Evolutionary conservation across 345 rosid genomes (phyloP), one percentile per base, ranked within the genome.

Genomic region (Brassica cretica): DNA sequence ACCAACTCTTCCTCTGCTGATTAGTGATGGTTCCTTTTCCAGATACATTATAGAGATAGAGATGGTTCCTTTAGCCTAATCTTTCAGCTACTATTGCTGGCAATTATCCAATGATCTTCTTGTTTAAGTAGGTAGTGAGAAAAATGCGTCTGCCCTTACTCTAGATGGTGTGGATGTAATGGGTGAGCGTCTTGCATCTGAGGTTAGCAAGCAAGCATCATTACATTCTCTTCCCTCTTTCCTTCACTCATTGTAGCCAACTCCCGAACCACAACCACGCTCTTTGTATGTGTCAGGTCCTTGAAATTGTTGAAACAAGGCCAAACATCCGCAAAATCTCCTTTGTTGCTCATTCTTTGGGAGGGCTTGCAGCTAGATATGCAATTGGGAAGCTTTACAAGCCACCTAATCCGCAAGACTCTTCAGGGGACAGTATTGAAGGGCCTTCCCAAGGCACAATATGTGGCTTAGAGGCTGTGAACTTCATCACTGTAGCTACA

Each of bases 141-240:
- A 88, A 18, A 95, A 93, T 81, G 78, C 64, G 63, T 86, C 86
- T 56, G 84, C 15, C 68, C 87, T 86, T 78, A 88, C 94, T 37
- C 74, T 95, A 53, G 99, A 95, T 84, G 98, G 99, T 35, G 94
- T 93, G 70, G 99, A 93, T 82, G 94, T 95, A 68, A 95, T 95
- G 99, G 99, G 99, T 16, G 97, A 91, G 77, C 91, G 98, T 39
- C 81, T 95, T 71, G 96, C 89, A 16, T 56, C 90, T 66, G 99
- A 93, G 93, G 99, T 95, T 64, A 59, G 64, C 9, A 49, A 41
- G 12, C 49, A 41, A 49, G 2, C 55, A 49, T 44, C 53, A 4
- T 35, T 14, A 2, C 27, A 15, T 2, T 9, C 49, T 46, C 37
- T 6, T 32, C 35, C 35, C 35, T 66, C 5, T 2, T 1, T 55